Evolutionary conservation across 169 alveolate genomes (phyloP).

Genomic region (Blepharisma undulans): DNA sequence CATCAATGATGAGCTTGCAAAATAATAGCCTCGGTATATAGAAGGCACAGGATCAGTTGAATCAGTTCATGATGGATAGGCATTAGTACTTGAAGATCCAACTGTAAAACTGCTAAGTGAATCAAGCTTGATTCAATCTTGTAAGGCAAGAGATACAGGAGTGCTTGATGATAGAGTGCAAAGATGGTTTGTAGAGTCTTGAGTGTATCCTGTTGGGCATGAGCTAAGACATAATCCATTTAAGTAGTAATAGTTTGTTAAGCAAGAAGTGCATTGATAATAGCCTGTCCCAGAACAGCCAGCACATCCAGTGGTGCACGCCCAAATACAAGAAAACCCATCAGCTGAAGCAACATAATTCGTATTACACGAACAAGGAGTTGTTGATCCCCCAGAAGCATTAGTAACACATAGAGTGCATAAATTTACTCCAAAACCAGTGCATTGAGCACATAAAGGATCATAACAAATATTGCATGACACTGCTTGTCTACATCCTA

Average conservation of each 20-base stretch:
- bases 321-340: neutral
- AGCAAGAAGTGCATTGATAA: neutral
- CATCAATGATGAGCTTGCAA: neutral
- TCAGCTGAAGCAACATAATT: neutral
- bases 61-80: too few relatives aligned
- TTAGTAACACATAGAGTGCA: neutral
- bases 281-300: neutral
- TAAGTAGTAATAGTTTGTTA: neutral
- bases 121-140: too few relatives aligned
- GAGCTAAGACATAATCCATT: constrained; percentile 5
- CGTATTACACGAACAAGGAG: neutral
- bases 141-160: too few relatives aligned
- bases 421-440: neutral
- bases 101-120: too few relatives aligned
- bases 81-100: too few relatives aligned
- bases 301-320: neutral
- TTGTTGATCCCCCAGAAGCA: neutral
- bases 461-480: neutral
- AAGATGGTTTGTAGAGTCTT: neutral
- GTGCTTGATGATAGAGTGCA: neutral
- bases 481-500: neutral
- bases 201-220: constrained; percentile 29
- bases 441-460: neutral
- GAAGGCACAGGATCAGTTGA: constrained; percentile 8
- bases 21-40: constrained; percentile 14